phyloP scores from a whole-genome alignment of 208 protist species.

The Lotmaria passim region DNA sequence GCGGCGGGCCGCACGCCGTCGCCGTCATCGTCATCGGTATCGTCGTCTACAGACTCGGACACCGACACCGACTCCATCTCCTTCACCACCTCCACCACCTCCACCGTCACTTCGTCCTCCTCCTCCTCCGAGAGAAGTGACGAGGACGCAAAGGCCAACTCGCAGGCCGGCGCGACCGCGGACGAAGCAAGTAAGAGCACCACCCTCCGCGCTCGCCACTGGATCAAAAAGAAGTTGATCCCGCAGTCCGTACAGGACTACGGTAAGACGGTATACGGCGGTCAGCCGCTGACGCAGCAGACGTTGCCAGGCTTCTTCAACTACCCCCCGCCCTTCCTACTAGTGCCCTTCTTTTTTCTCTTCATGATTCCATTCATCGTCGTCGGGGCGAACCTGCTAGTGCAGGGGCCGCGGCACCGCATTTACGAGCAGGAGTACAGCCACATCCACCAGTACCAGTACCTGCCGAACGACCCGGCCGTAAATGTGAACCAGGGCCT shows the following conservation, averaged over 20 bases:
- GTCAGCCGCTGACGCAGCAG: conserved; percentile 76
- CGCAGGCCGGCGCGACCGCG: not conserved
- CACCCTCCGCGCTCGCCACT: conserved; percentile 5
- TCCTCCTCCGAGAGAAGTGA: not conserved
- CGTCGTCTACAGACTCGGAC: not conserved
- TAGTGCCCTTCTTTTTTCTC: conserved; percentile 58
- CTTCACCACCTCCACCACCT: not conserved
- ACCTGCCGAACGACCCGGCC: conserved; percentile 55
- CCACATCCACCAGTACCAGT: conserved; percentile 81
- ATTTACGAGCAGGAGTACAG: conserved; percentile 58
- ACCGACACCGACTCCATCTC: not conserved
- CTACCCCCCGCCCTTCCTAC: conserved; percentile 54
- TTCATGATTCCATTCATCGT: conserved; percentile 63
- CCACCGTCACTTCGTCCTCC: not conserved
- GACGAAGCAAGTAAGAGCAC: conserved; percentile 8
- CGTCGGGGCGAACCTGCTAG: conserved; percentile 48
- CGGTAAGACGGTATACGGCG: conserved; percentile 79
- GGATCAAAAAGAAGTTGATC: conserved; percentile 37
- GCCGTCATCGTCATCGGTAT: not conserved
- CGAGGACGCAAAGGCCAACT: not conserved
- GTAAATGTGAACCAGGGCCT: conserved; percentile 81
- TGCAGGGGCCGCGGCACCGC: conserved; percentile 34
- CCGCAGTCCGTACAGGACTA: conserved; percentile 47
- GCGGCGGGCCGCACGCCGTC: not conserved
- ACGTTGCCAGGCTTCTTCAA: conserved; percentile 71